These are phyloP conservation scores for Akanthomyces uredinophilus DNA, from an alignment of 2,329 filamentous ascomycete species.

Conservation along the genomic window DNA sequence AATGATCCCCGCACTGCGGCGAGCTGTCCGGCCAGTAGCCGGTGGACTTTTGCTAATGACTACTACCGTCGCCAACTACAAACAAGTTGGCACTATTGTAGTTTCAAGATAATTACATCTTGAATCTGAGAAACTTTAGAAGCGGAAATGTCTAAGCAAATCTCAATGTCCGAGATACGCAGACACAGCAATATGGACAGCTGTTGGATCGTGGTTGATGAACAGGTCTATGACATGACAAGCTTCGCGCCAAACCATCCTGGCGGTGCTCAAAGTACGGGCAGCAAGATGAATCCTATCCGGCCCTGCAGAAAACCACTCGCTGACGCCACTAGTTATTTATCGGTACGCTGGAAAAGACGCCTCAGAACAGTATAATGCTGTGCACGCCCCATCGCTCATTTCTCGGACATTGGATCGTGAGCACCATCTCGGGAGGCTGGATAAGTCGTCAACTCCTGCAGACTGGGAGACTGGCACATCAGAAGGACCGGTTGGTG, in stretches of 20 bases:
- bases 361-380: conserved; percentile 22
- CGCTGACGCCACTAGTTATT: conserved; percentile 18
- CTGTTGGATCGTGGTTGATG: conserved; percentile 64
- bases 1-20: not conserved
- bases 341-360: conserved; percentile 23
- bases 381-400: conserved; percentile 20
- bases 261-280: conserved; percentile 19
- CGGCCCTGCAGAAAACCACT: too few species aligned
- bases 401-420: conserved; percentile 19
- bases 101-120: not conserved
- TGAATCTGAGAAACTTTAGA: not conserved
- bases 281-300: too few species aligned
- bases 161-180: conserved; percentile 40
- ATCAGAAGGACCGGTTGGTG: not conserved
- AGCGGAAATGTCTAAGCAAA: conserved; percentile 17
- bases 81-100: not conserved
- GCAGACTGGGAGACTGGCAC: not conserved
- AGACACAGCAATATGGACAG: conserved; percentile 42
- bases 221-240: conserved; percentile 54
- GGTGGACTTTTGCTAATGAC: not conserved
- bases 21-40: not conserved
- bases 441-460: conserved; percentile 16
- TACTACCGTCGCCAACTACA: too few species aligned
- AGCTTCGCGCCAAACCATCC: conserved; percentile 22
- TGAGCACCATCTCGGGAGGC: conserved; percentile 16